Evolutionary conservation across 805 yeast species (phyloP), one percentile per base, ranked within the genome.

Genomic region (Lipomyces starkeyi): DNA sequence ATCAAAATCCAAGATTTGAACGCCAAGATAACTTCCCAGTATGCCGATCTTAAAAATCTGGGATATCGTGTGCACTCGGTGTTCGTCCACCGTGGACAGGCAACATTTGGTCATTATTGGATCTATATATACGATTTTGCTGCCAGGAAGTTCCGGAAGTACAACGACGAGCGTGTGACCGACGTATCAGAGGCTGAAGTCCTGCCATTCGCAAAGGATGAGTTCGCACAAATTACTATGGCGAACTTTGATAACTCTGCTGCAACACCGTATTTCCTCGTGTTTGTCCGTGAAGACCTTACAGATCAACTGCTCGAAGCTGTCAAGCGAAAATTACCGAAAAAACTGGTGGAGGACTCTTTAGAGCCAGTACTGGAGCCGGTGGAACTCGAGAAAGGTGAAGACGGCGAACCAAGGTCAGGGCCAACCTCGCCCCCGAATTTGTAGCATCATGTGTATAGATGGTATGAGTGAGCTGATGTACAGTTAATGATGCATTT

Each of bases 61-160:
- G 97, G 93, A 0, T 95, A 94, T 78, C 84, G 91, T 0, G 83
- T 95, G 13, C 94, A 93, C 80, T 97, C 98, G 0, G 88, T 94
- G 6, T 95, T 95, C 76, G 92, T 95, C 59, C 99, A 95, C 78
- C 83, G 97, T 61, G 99, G 99, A 6, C 96, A 93, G 74, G 98
- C 97, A 0, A 88, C 92, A 62, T 94, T 91, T 76, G 99, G 99
- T 1, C 99, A 95, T 78, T 95, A 95, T 78, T 95, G 98, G 98
- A 86, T 94, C 20, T 95, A 94, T 76, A 93, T 95, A 70, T 87
- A 86, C 67, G 98, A 95, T 78, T 86, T 87, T 2, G 84, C 84
- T 70, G 82, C 83, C 22, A 84, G 85, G 35, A 80, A 90, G 25
- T 95, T 87, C 86, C 83, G 97, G 69, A 93, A 92, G 80, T 95